A percentile compares a stretch with the other conserved stretches of the same genome.
phyloP scores from a whole-genome alignment of 192 early-diverging fungal genomes.

The Backusella macrospora region DNA sequence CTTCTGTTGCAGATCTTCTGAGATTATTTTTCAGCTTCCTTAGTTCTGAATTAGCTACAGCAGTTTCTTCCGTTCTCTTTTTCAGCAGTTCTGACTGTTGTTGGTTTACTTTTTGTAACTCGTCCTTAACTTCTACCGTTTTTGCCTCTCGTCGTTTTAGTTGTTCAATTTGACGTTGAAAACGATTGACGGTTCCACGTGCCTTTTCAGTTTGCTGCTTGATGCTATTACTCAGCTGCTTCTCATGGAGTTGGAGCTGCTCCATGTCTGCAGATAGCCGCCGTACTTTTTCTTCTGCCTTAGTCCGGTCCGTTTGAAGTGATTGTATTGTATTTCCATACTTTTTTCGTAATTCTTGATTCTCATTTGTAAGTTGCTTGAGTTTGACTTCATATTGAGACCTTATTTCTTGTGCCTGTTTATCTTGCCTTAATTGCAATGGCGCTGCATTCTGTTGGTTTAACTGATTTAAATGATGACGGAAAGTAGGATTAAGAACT shows the following conservation, averaged over 20 bases:
- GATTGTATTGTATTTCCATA: slow-evolving; percentile 48
- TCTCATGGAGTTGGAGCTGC: slow-evolving; percentile 69
- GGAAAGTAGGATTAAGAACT: not conserved
- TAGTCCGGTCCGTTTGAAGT: slow-evolving; percentile 40
- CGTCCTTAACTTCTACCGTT: slow-evolving; percentile 49
- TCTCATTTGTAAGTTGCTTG: slow-evolving; percentile 55
- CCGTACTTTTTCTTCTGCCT: slow-evolving; percentile 60
- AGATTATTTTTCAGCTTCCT: slow-evolving; percentile 15
- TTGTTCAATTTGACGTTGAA: slow-evolving; percentile 59
- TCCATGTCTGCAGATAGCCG: slow-evolving; percentile 64
- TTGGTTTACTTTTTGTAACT: slow-evolving; percentile 47
- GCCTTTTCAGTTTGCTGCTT: slow-evolving; percentile 59
- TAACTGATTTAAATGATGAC: not conserved
- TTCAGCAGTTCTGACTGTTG: slow-evolving; percentile 55
- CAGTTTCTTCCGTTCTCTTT: slow-evolving; percentile 52
- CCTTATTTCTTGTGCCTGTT: slow-evolving; percentile 40
- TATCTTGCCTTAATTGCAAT: slow-evolving; percentile 19
- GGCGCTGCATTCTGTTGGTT: not conserved
- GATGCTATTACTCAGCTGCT: slow-evolving; percentile 66
- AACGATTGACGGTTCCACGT: slow-evolving; percentile 54
- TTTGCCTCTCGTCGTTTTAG: slow-evolving; percentile 51
- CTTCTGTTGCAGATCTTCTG: slow-evolving; percentile 22
- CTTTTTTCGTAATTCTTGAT: slow-evolving; percentile 53
- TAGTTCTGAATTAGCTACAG: not conserved
- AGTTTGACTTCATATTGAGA: slow-evolving; percentile 57